Percentiles rank a stretch among this genome's conserved stretches.
phyloP scores from a whole-genome alignment of 2,329 filamentous ascomycete genomes.

The Fusarium palustre region DNA sequence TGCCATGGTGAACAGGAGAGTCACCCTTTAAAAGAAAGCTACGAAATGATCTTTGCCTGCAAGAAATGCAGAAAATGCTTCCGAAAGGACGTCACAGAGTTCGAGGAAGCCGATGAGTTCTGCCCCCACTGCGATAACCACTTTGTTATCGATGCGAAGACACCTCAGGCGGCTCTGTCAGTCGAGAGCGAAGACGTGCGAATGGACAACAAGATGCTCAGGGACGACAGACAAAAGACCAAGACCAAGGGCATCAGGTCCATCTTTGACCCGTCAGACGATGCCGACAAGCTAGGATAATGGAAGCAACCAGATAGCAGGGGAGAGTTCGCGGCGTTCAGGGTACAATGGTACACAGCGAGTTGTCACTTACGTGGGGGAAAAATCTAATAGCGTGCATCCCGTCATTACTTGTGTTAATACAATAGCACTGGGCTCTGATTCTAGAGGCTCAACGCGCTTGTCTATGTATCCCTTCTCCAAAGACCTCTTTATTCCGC shows the following conservation, averaged over 20 bases:
- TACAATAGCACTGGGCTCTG: conserved; percentile 52
- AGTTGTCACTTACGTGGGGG: conserved; percentile 38
- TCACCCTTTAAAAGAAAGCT: conserved; percentile 79
- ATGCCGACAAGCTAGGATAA: conserved; percentile 81
- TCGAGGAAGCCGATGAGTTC: conserved; percentile 98
- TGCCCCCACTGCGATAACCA: conserved; percentile 99
- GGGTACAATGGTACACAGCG: conserved; percentile 45
- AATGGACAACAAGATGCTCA: conserved; percentile 89
- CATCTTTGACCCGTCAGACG: conserved; percentile 81
- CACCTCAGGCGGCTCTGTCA: conserved; percentile 83
- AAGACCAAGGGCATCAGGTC: conserved; percentile 62
- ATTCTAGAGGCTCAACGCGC: conserved; percentile 44
- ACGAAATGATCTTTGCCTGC: conserved; percentile 95
- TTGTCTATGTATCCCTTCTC: conserved; percentile 44
- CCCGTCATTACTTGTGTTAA: conserved; percentile 53
- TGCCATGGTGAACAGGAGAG: conserved; percentile 87
- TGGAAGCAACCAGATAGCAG: conserved; percentile 39
- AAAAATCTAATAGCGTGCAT: conserved; percentile 38
- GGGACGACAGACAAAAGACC: conserved; percentile 80
- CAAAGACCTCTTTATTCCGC: conserved; percentile 50
- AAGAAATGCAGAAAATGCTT: conserved; percentile 99
- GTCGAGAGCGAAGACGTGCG: conserved; percentile 93
- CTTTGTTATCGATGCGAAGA: conserved; percentile 90
- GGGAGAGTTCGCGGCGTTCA: conserved; percentile 48
- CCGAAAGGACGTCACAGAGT: conserved; percentile 90